Evolutionary conservation across 164 flowering plant species (phyloP).

Genomic region (Macadamia integrifolia): DNA sequence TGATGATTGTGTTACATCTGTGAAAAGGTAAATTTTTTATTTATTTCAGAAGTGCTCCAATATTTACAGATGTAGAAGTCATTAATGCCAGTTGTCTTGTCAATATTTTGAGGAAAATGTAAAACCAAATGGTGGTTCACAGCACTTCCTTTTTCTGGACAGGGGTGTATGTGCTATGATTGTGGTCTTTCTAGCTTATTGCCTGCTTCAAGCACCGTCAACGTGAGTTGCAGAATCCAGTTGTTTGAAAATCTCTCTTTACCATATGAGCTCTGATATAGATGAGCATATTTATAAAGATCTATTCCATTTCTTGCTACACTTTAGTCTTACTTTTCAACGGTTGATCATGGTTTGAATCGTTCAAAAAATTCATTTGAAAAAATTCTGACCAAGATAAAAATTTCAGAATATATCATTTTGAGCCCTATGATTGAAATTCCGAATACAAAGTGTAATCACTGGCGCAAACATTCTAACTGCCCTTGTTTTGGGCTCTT

Average conservation of each 20-base stretch:
- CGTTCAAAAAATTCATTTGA: too few species aligned
- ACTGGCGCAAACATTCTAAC: too few species aligned
- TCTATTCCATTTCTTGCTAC: too few species aligned
- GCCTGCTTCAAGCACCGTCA: slow-evolving; percentile 96
- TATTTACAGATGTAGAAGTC: background rate
- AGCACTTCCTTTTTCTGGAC: slow-evolving; percentile 8
- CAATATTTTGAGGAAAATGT: background rate
- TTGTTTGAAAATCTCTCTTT: background rate
- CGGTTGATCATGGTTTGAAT: too few species aligned
- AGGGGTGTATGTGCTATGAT: slow-evolving; percentile 98
- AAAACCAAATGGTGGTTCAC: background rate
- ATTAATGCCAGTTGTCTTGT: background rate
- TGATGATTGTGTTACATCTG: slow-evolving; percentile 66
- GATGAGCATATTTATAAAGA: too few species aligned
- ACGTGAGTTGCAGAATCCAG: slow-evolving; percentile 55
- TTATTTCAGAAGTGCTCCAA: background rate
- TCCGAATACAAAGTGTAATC: too few species aligned
- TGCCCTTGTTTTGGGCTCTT: too few species aligned
- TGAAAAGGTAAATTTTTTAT: slow-evolving; percentile 58
- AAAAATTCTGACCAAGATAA: too few species aligned
- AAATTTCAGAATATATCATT: too few species aligned
- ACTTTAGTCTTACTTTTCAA: too few species aligned
- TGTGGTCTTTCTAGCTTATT: slow-evolving; percentile 91
- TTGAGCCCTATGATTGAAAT: too few species aligned
- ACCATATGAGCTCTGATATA: too few species aligned